Evolutionary conservation across 2,329 filamentous ascomycete species (phyloP).

Genomic region (Colletotrichum caudatum): DNA sequence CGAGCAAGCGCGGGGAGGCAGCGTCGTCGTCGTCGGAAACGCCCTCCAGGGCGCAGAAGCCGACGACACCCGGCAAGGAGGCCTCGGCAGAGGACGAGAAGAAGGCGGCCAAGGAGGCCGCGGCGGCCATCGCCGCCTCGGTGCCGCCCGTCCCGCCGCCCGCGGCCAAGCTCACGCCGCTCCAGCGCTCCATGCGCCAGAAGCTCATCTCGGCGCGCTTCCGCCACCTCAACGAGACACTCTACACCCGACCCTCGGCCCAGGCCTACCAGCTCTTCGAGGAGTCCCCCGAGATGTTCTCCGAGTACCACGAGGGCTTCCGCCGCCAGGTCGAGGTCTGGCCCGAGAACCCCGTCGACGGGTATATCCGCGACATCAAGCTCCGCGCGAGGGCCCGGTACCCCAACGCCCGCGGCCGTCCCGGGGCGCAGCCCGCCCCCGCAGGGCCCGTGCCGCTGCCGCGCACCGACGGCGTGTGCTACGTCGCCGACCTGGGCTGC

Average conservation of each 20-base stretch:
- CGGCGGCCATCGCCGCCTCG: slow-evolving; percentile 45
- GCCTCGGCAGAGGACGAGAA: slow-evolving; percentile 39
- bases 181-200: slow-evolving; percentile 93
- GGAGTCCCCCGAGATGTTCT: slow-evolving; percentile 90
- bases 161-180: slow-evolving; percentile 80
- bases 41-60: slow-evolving; percentile 43
- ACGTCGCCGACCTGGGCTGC: slow-evolving; percentile 91
- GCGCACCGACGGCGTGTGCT: slow-evolving; percentile 77
- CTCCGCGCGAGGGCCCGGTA: slow-evolving; percentile 69
- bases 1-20: slow-evolving; percentile 36
- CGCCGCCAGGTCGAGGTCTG: slow-evolving; percentile 94
- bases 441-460: slow-evolving; percentile 68
- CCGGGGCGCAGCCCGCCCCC: slow-evolving; percentile 40
- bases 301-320: slow-evolving; percentile 97
- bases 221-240: slow-evolving; percentile 95
- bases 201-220: slow-evolving; percentile 96
- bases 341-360: slow-evolving; percentile 96
- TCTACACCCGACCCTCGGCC: slow-evolving; percentile 90
- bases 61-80: slow-evolving; percentile 8
- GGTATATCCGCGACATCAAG: slow-evolving; percentile 80
- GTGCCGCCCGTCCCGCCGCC: slow-evolving; percentile 55
- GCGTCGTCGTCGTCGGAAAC: slow-evolving; percentile 6
- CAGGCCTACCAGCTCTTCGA: slow-evolving; percentile 87
- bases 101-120: slow-evolving; percentile 39
- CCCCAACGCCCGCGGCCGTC: slow-evolving; percentile 43